Conservation (phyloP, 345 rosid species). For the Linum trigynum region DNA sequence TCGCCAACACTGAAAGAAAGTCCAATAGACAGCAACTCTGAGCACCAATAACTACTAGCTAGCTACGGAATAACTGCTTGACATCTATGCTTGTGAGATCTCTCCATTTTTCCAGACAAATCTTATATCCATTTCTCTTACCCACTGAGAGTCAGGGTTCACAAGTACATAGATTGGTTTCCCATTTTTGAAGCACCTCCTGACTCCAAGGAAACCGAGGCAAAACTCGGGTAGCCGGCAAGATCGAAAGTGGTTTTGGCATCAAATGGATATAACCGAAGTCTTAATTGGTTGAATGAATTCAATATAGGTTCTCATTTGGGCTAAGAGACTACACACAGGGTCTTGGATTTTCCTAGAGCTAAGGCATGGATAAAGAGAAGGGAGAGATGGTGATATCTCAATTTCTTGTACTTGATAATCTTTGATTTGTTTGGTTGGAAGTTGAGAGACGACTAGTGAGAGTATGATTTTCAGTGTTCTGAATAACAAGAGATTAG, state of each 20-base stretch:
- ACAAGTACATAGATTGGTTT: conserved; percentile 20
- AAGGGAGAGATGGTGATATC: too few species aligned
- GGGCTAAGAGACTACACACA: too few species aligned
- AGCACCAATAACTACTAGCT: conserved; percentile 30
- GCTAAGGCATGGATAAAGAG: too few species aligned
- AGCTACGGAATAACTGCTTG: conserved; percentile 22
- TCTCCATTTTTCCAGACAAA: conserved; percentile 11
- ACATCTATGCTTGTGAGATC: conserved; percentile 14
- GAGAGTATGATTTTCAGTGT: too few species aligned
- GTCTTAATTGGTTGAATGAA: too few species aligned
- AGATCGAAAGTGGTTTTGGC: conserved; percentile 1
- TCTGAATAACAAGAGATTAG: too few species aligned
- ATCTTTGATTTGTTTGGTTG: too few species aligned
- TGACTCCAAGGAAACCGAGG: conserved; percentile 38
- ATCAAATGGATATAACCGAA: not conserved
- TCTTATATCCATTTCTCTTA: conserved; percentile 8
- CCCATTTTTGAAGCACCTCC: conserved; percentile 11
- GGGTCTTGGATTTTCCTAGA: too few species aligned
- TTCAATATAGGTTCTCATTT: too few species aligned
- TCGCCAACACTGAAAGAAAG: conserved; percentile 21
- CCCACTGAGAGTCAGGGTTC: conserved; percentile 32
- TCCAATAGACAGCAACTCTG: conserved; percentile 33
- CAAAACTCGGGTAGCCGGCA: conserved; percentile 27
- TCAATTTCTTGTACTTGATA: too few species aligned
- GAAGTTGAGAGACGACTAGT: too few species aligned